Evolutionary conservation across 805 yeast species (phyloP), one percentile per base, ranked within the genome.

Genomic region (Kluyveromyces wickerhamii): DNA sequence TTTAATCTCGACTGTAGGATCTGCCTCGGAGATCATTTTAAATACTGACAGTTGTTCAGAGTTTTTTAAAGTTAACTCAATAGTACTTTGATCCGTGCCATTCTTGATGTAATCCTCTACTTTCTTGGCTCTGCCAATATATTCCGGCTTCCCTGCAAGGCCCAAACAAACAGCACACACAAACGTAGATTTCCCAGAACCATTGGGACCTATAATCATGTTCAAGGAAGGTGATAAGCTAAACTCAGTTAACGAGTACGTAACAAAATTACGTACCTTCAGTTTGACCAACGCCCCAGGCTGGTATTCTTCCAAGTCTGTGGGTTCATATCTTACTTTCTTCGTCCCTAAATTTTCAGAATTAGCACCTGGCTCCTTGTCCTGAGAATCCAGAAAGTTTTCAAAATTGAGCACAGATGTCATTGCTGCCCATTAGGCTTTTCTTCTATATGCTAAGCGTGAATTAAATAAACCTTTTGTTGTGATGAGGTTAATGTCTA

Each of bases 141-240:
- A 62, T 25, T 74, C 83, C 15, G 83, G 70, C 49, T 72, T 75
- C 1, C 96, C 97, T 1, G 80, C 89, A 12, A 92, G 61, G 0
- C 96, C 95, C 21, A 92, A 65, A 52, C 95, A 89, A 1, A 89
- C 74, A 0, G 96, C 97, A 40, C 96, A 84, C 4, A 92, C 88
- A 48, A 92, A 74, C 0, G 97, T 86, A 24, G 92, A 79, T 51
- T 92, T 92, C 5, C 98, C 98, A 0, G 95, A 74, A 22, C 99
- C 99, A 54, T 92, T 92, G 9, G 96, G 96, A 0, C 96, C 98
- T 35, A 92, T 80, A 38, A 92, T 82, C 79, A 92, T 75, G 52
- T 92, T 92, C 52, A 92, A 66, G 2, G 79, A 67, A 0, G 96
- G 96, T 0, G 89, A 81, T 37, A 89, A 69, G 25, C 68, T 66